Evolutionary conservation across 2,329 filamentous ascomycete species (phyloP).

Genomic region (Aspergillus vadensis): DNA sequence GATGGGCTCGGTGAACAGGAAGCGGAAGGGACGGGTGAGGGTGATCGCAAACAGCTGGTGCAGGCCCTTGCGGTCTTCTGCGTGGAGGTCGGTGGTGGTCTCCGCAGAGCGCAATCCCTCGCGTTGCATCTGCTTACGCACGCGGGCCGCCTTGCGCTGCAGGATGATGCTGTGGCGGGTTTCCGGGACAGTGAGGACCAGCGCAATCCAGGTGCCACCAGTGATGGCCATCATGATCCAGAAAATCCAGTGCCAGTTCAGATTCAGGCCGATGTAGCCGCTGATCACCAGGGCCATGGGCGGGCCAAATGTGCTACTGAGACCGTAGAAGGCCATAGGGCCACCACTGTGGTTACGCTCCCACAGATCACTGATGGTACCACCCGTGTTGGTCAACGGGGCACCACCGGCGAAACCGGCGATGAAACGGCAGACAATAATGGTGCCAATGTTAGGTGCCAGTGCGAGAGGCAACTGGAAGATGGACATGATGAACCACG

Average conservation of each 20-base stretch:
- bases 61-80: conserved; percentile 61
- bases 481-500: conserved; percentile 34
- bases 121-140: conserved; percentile 46
- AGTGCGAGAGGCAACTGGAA: conserved; percentile 33
- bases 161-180: conserved; percentile 59
- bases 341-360: conserved; percentile 33
- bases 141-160: conserved; percentile 57
- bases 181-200: conserved; percentile 54
- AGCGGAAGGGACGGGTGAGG: conserved; percentile 63
- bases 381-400: conserved; percentile 37
- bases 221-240: conserved; percentile 63
- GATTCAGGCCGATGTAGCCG: conserved; percentile 34
- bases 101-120: conserved; percentile 62
- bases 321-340: conserved; percentile 39
- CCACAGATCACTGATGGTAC: conserved; percentile 36
- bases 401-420: conserved; percentile 35
- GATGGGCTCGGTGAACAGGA: conserved; percentile 35
- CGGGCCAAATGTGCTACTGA: conserved; percentile 40
- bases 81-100: conserved; percentile 46
- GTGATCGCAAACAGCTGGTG: conserved; percentile 71
- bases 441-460: conserved; percentile 32
- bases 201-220: conserved; percentile 51
- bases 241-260: conserved; percentile 54
- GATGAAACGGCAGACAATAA: conserved; percentile 33
- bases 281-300: conserved; percentile 38